A percentile compares a stretch with the other conserved stretches of the same genome.
Conservation (phyloP, 1,139 yeast species). For the Kodamaea ohmeri region DNA sequence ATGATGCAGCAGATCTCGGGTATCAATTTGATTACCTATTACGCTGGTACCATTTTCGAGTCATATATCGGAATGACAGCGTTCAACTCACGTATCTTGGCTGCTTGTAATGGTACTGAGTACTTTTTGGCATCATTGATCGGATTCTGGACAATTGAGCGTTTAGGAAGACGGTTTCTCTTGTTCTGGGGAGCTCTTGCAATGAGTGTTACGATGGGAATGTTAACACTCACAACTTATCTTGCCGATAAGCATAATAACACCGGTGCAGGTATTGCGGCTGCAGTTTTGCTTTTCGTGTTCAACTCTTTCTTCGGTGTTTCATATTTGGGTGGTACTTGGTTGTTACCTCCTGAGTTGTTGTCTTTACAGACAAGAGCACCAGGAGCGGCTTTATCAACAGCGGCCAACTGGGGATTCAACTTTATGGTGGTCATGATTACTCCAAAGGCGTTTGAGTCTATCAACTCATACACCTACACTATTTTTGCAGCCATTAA, state of each 20-base stretch:
- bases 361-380: constrained; percentile 35
- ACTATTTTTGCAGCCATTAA: constrained; percentile 41
- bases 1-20: constrained; percentile 46
- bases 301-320: constrained; percentile 36
- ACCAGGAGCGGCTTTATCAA: constrained; percentile 34
- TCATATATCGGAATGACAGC: constrained; percentile 40
- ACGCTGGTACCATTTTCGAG: constrained; percentile 48
- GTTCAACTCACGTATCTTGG: constrained; percentile 35
- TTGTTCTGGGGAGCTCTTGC: constrained; percentile 54
- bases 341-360: constrained; percentile 34
- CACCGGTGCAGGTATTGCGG: constrained; percentile 25
- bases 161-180: constrained; percentile 51
- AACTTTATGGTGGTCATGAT: constrained; percentile 38
- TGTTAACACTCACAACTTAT: constrained; percentile 30
- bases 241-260: constrained; percentile 20
- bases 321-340: constrained; percentile 28
- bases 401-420: constrained; percentile 39
- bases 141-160: constrained; percentile 47
- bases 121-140: constrained; percentile 44
- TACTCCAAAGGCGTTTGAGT: constrained; percentile 33
- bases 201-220: constrained; percentile 35
- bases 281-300: constrained; percentile 37
- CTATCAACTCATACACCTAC: constrained; percentile 34
- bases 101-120: constrained; percentile 26
- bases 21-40: constrained; percentile 38